These are phyloP conservation scores for Sporothrix brunneoviolacea DNA, from an alignment of 2,329 filamentous ascomycete species.

Conservation along the genomic window DNA sequence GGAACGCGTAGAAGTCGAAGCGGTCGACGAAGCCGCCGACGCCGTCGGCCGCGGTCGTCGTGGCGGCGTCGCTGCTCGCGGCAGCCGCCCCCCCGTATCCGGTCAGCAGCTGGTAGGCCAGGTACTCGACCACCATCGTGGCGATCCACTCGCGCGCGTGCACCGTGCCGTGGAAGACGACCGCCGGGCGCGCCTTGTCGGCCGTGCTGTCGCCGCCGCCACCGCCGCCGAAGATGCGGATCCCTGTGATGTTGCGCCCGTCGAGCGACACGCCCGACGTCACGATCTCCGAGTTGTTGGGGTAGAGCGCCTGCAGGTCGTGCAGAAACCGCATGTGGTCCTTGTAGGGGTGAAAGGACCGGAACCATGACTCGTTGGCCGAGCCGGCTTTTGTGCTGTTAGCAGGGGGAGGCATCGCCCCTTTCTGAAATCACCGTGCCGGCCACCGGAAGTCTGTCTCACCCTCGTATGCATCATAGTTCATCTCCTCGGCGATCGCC, in stretches of 20 bases:
- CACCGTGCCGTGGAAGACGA: conserved; percentile 51
- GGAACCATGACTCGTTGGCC: conserved; percentile 41
- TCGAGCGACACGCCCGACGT: conserved; percentile 38
- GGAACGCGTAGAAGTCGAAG: conserved; percentile 61
- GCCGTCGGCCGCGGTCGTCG: conserved; percentile 28
- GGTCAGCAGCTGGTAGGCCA: conserved; percentile 44
- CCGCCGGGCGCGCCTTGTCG: conserved; percentile 39
- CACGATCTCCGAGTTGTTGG: conserved; percentile 42
- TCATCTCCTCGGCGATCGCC: conserved; percentile 30
- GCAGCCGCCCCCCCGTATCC: no score
- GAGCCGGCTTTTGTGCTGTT: no score
- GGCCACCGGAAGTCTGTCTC: no score
- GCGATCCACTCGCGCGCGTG: conserved; percentile 57
- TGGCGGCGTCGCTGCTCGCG: conserved; percentile 27
- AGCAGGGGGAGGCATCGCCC: no score
- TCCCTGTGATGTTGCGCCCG: conserved; percentile 51
- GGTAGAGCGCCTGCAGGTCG: conserved; percentile 38
- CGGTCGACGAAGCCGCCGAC: conserved; percentile 45
- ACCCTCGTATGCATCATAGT: conserved; percentile 25
- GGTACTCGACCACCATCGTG: conserved; percentile 49
- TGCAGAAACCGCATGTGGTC: conserved; percentile 45
- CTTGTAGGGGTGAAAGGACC: conserved; percentile 45
- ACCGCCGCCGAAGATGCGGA: conserved; percentile 46
- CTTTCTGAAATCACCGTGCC: no score
- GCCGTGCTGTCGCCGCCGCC: conserved; percentile 17